A percentile compares a stretch with the other conserved stretches of the same genome.
phyloP scores from a whole-genome alignment of 306 rosid genomes.

The Trichosanthes truncata region DNA sequence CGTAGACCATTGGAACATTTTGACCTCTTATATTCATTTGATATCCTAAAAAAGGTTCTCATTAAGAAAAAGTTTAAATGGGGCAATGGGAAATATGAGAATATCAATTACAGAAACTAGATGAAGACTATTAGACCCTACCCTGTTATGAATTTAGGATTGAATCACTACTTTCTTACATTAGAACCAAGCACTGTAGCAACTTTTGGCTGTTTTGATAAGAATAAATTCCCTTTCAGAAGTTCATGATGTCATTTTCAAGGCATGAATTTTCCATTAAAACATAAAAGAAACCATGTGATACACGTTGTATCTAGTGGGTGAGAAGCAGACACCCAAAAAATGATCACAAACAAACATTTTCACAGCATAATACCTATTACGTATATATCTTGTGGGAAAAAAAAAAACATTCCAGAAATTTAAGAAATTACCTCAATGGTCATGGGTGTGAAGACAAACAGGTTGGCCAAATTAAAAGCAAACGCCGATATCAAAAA shows the following conservation, averaged over 20 bases:
- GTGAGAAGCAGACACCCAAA: neutral
- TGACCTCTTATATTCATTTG: neutral
- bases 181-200: neutral
- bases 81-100: neutral
- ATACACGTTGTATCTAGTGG: neutral
- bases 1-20: neutral
- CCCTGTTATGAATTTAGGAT: neutral
- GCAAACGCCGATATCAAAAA: conserved; percentile 78
- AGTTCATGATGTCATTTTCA: neutral
- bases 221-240: neutral
- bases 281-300: neutral
- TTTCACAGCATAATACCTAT: neutral
- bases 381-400: neutral
- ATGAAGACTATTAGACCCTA: neutral
- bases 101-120: neutral
- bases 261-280: neutral
- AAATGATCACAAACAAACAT: neutral
- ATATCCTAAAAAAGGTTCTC: neutral
- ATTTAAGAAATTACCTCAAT: conserved; percentile 52
- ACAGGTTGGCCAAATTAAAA: conserved; percentile 73
- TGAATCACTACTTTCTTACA: neutral
- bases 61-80: neutral
- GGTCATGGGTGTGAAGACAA: conserved; percentile 94
- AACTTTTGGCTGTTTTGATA: neutral
- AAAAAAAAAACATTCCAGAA: neutral